Conservation (phyloP, 163 green algal genomes). For the Chloroidium sp. region DNA sequence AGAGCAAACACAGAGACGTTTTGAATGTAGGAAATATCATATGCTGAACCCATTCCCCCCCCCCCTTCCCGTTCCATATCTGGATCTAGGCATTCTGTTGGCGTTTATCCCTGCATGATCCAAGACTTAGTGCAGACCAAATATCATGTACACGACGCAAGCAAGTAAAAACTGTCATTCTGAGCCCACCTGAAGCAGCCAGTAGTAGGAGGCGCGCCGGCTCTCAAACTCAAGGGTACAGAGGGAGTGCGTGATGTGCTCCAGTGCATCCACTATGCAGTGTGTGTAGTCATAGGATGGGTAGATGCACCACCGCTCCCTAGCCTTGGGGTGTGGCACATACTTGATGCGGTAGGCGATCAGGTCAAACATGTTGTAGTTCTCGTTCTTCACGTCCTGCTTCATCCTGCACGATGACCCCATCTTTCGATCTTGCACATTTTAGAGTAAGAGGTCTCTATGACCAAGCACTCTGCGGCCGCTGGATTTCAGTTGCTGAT, state of each 20-base stretch:
- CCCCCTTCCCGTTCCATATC: too few relatives aligned
- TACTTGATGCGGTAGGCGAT: constrained; percentile 99
- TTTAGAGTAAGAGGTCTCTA: too few relatives aligned
- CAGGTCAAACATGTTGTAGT: constrained; percentile 99
- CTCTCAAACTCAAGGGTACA: constrained; percentile 99
- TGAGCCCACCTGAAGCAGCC: constrained; percentile 67
- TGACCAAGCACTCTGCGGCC: constrained; percentile 44
- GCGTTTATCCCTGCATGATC: too few relatives aligned
- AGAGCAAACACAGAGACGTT: too few relatives aligned
- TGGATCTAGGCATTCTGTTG: too few relatives aligned
- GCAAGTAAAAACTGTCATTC: neutral
- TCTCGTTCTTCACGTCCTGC: constrained; percentile 90
- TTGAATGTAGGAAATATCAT: too few relatives aligned
- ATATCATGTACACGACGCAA: neutral
- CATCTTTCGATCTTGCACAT: neutral
- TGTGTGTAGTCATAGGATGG: constrained; percentile 99
- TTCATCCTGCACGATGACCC: constrained; percentile 58
- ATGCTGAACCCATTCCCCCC: too few relatives aligned
- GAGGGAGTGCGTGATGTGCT: constrained; percentile 98
- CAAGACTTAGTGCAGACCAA: too few relatives aligned
- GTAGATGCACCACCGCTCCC: constrained; percentile 88
- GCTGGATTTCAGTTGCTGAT: too few relatives aligned
- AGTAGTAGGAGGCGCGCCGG: constrained; percentile 94
- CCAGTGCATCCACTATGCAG: constrained; percentile 92
- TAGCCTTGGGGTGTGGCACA: constrained; percentile 45